Evolutionary conservation across 495 filamentous ascomycete genomes (phyloP).

Genomic region (Neurospora terricola): DNA sequence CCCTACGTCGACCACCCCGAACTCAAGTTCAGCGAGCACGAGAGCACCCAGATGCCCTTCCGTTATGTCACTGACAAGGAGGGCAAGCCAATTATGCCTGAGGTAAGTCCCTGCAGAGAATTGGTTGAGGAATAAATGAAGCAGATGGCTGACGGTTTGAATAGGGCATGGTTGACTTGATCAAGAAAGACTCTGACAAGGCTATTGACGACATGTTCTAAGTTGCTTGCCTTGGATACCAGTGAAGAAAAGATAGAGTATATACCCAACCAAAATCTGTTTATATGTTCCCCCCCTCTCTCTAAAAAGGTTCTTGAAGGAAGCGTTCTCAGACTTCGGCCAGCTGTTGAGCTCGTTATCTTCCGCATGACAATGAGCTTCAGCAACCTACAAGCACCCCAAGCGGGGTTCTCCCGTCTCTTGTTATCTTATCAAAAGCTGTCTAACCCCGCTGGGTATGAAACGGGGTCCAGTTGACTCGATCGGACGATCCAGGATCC

Average conservation of each 20-base stretch:
- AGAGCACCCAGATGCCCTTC: slow-evolving; percentile 95
- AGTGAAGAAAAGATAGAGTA: not conserved
- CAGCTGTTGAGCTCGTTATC: not conserved
- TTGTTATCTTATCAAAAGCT: slow-evolving; percentile 14
- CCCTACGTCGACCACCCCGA: slow-evolving; percentile 81
- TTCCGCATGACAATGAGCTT: slow-evolving; percentile 2
- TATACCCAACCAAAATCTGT: not conserved
- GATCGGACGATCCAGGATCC: not conserved
- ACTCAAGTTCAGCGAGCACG: slow-evolving; percentile 77
- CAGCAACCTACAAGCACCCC: not conserved
- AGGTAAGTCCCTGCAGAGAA: slow-evolving; percentile 42
- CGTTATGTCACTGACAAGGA: slow-evolving; percentile 73
- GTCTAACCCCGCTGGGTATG: not conserved
- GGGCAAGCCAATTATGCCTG: slow-evolving; percentile 79
- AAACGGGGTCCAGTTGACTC: not conserved
- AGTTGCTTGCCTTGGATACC: not conserved
- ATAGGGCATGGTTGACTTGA: slow-evolving; percentile 88
- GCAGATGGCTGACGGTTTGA: not conserved
- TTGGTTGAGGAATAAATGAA: not conserved
- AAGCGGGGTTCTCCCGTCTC: slow-evolving; percentile 2
- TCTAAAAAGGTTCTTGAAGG: not conserved
- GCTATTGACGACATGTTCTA: slow-evolving; percentile 77
- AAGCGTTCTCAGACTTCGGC: not conserved
- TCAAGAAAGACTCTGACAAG: slow-evolving; percentile 90
- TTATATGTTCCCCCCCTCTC: not conserved